Base-by-base conservation (phyloP, 1,139 yeast genomes). In the Komagataea norvegica region DNA sequence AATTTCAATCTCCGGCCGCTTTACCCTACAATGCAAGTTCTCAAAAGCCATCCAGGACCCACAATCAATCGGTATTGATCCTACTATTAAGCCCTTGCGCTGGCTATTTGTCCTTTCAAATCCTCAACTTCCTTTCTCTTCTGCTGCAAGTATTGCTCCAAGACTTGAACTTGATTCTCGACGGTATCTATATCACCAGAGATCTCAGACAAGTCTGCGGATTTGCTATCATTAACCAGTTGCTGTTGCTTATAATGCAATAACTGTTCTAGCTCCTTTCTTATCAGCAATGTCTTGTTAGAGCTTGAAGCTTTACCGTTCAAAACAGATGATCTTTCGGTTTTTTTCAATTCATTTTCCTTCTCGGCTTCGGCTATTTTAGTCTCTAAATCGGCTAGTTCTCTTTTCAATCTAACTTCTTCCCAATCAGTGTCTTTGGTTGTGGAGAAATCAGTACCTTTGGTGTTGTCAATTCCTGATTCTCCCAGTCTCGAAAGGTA, bases 361-460 rank as follows among this genome's bases (percentile, higher is more conserved):
- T 62, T 59, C 52, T 80, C 80, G 1, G 85, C 80, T 44, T 72
- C 70, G 5, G 65, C 64, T 41, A 87, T 71, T 46, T 79, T 71
- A 7, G 67, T 64, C 22, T 87, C 95, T 41, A 87, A 62, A 48
- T 86, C 86, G 6, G 77, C 72, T 44, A 89, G 67, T 56, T 87
- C 91, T 49, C 93, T 74, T 63, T 80, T 79, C 48, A 88, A 70
- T 48, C 94, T 71, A 23, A 84, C 94, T 53, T 82, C 87, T 60
- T 88, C 96, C 95, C 96, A 72, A 46, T 56, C 91, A 8, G 85
- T 77, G 29, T 82, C 88, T 54, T 79, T 79, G 11, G 86, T 79
- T 1, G 80, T 72, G 1, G 82, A 71, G 53, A 79, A 79, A 56
- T 85, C 94, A 0, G 94, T 83, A 3, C 91, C 94, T 37, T 67